Percentiles rank a stretch among this genome's conserved stretches.
phyloP scores from a whole-genome alignment of 2,329 filamentous ascomycete genomes.

The Pezicula neosporulosa region DNA sequence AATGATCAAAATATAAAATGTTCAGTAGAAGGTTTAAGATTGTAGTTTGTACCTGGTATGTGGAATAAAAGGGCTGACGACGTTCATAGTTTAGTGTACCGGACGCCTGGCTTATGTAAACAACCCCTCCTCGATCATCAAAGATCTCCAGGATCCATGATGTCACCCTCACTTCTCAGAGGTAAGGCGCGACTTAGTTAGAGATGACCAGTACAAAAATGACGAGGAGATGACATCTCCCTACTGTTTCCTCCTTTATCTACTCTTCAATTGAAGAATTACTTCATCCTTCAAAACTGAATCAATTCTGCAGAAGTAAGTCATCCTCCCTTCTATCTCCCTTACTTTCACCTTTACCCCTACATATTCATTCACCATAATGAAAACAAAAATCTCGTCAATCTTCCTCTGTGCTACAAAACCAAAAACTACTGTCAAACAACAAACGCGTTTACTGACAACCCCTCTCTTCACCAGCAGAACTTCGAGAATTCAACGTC shows the following conservation, averaged over 20 bases:
- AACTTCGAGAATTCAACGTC: no score
- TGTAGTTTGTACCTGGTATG: no score
- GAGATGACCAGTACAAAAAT: not conserved
- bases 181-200: not conserved
- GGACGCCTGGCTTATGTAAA: no score
- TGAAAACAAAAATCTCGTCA: not conserved
- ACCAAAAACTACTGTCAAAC: no score
- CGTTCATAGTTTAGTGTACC: no score
- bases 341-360: not conserved
- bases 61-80: no score
- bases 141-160: not conserved
- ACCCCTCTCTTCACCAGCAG: not conserved
- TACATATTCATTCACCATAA: not conserved
- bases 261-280: no score
- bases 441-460: slow-evolving; percentile 8
- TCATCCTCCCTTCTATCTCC: not conserved
- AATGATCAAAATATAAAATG: no score
- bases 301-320: not conserved
- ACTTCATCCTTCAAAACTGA: not conserved
- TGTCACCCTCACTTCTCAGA: not conserved
- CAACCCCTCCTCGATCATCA: no score
- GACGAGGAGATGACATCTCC: not conserved
- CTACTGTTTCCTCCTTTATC: no score
- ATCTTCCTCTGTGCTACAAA: not conserved
- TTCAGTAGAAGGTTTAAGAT: no score